These are phyloP conservation scores for Chionographis japonica DNA, from an alignment of 106 monocot genomes.

Conservation along the genomic window DNA sequence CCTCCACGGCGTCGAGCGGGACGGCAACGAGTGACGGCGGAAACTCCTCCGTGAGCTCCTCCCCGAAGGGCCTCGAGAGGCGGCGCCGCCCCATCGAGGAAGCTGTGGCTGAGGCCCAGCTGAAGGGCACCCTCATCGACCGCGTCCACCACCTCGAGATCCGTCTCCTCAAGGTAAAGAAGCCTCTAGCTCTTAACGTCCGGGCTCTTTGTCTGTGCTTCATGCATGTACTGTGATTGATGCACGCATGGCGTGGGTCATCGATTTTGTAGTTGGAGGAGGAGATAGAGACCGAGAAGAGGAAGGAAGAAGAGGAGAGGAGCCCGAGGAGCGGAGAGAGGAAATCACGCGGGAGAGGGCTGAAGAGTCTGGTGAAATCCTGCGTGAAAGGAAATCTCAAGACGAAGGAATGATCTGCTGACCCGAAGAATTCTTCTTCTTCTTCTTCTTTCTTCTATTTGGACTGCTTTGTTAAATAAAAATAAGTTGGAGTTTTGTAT, in stretches of 20 bases:
- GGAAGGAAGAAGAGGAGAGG: conserved; percentile 2
- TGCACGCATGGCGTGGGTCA: not conserved
- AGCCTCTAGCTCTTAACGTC: not conserved
- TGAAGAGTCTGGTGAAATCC: conserved; percentile 35
- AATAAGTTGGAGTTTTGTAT: no score
- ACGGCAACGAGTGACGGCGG: conserved; percentile 1
- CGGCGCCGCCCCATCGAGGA: conserved; percentile 30
- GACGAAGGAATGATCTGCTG: conserved; percentile 16
- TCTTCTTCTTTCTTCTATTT: no score
- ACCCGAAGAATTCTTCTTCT: no score
- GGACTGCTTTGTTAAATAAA: no score
- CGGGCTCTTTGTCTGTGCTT: no score
- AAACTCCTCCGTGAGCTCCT: conserved; percentile 12
- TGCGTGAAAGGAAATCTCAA: conserved; percentile 24
- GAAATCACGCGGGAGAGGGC: conserved; percentile 1
- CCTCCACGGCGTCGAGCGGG: conserved; percentile 2
- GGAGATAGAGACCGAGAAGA: conserved; percentile 22
- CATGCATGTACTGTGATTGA: not conserved
- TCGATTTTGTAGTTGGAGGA: conserved; percentile 27
- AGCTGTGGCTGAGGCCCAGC: conserved; percentile 31
- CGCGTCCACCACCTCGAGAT: conserved; percentile 33
- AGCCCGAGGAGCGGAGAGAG: conserved; percentile 7
- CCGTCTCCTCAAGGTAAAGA: conserved; percentile 26
- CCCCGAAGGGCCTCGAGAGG: conserved; percentile 9
- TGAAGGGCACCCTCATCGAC: conserved; percentile 39